Percentiles rank a stretch among this genome's conserved stretches.
phyloP scores from a whole-genome alignment of 1,139 yeast species.

The Hansenula anomala region DNA sequence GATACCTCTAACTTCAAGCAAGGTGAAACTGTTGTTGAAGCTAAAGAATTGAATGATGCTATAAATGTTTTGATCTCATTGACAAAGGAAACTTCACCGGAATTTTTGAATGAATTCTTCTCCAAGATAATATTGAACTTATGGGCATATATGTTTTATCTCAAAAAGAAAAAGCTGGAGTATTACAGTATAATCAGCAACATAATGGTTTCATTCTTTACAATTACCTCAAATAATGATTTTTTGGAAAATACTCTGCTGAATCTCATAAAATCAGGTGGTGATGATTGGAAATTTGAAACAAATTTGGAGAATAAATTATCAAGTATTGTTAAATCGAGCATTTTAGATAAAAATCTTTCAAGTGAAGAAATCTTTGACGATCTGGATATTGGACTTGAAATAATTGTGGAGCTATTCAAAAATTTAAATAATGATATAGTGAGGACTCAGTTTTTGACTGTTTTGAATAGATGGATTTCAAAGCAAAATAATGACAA shows the following conservation, averaged over 20 bases:
- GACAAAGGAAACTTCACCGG: conserved; percentile 43
- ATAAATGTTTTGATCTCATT: conserved; percentile 65
- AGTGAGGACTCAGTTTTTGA: conserved; percentile 45
- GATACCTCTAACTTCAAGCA: conserved; percentile 11
- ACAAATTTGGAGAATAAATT: conserved; percentile 43
- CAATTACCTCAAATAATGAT: conserved; percentile 32
- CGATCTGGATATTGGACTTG: conserved; percentile 49
- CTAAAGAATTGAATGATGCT: conserved; percentile 51
- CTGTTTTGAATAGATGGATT: conserved; percentile 58
- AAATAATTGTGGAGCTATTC: conserved; percentile 42
- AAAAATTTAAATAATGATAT: conserved; percentile 45
- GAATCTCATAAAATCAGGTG: conserved; percentile 40
- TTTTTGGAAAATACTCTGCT: conserved; percentile 37
- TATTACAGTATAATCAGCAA: conserved; percentile 40
- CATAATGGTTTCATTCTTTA: conserved; percentile 44
- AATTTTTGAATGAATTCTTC: conserved; percentile 39
- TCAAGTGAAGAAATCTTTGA: conserved; percentile 31
- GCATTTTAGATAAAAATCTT: conserved; percentile 12
- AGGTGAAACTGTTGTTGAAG: conserved; percentile 33
- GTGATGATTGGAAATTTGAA: conserved; percentile 44
- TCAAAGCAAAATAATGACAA: conserved; percentile 19
- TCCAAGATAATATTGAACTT: conserved; percentile 29
- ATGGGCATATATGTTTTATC: conserved; percentile 61
- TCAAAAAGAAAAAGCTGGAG: conserved; percentile 31
- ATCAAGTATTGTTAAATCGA: conserved; percentile 39